Base-by-base conservation (phyloP, 495 filamentous ascomycete genomes). In the Halenospora varia region DNA sequence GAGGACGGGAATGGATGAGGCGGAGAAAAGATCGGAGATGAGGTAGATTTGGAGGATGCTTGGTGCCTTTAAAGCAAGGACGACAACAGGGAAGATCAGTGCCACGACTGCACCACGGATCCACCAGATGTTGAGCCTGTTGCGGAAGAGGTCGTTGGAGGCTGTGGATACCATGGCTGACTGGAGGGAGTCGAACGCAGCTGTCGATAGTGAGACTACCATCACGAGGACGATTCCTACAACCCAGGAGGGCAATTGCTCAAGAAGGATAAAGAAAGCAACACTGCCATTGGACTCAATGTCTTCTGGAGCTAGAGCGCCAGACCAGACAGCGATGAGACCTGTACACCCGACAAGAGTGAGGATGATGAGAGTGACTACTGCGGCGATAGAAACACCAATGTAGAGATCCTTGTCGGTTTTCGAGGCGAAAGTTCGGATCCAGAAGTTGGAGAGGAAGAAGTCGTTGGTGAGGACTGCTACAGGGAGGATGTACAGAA, bases 111-210 rank as follows among this genome's bases (percentile, higher is more conserved):
- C 76, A 11, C 57, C 74, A 44, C 88, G 80, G 49, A 90, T 84
- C 62, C 66, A 84, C 82, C 87, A 83, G 46, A 90, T 78, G 56
- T 82, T 83, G 22, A 91, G 77, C 45, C 75, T 78, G 73, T 90
- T 90, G 45, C 86, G 82, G 74, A 90, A 90, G n/a, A 91, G 57
- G 64, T 91, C 88, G 67, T 89, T 90, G 53, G 84, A 87, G 17
- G 82, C 82, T 0, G 83, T 84, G 4, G 84, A 88, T 0, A 90
- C 83, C 85, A 89, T 91, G 46, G 88, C 85, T 0, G 84, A 84
- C 68, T 90, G 88, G 35, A 90, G 74, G 53, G 76, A 82, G 69
- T 91, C 88, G 53, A 90, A 90, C 1, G 87, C 85, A 1, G 88
- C 85, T 0, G 85, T 88, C 63, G 79, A 84, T 49, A 91, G 75